Evolutionary conservation across 768 basidiomycete genomes (phyloP), one percentile per base, ranked within the genome.

Genomic region (Terana coerulea): DNA sequence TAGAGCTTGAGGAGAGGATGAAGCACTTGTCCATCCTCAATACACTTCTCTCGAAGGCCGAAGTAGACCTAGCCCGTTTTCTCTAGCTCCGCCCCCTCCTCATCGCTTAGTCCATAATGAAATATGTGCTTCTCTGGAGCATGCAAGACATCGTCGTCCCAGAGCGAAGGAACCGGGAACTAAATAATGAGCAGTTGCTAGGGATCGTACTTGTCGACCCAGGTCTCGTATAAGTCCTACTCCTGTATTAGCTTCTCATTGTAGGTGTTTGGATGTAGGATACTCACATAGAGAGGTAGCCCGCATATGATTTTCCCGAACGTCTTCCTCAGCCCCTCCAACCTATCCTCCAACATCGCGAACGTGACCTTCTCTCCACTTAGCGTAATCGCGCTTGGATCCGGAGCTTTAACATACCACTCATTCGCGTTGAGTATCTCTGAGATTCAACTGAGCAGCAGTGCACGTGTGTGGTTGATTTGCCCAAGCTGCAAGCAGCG

Each of bases 171-270:
- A 8, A 36, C 3, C 12, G 51, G 51, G 39, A 52, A 52, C 17
- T 52, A 52, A 8, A 9, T 37, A 3, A n/a, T 36, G 21, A 47
- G 11, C 3, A 52, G 44, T 3, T 19, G 19, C 3, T 46, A 33
- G n/a, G 47, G 14, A 2, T 52, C 45, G 9, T 34, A 43, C 14
- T 34, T 11, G 8, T 25, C 2, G 12, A 25, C 29, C 44, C 51
- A 45, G 9, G 44, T 47, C 22, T 52, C 44, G 21, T 52, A 47
- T 1, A 47, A 31, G 34, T 46, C 25, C 51, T 52, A 28, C 7
- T 25, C 15, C 7, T 24, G n/a, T n/a, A n/a, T n/a, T 47, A 2
- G 47, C 11, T 24, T 2, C n/a, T n/a, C n/a, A n/a, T 15, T 17
- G 14, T 10, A 19, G 3, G 2, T 28, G 6, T 8, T 21, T 22